These are phyloP conservation scores for Chlorella sp. DNA, from an alignment of 139 green algal species.

Conservation along the genomic window DNA sequence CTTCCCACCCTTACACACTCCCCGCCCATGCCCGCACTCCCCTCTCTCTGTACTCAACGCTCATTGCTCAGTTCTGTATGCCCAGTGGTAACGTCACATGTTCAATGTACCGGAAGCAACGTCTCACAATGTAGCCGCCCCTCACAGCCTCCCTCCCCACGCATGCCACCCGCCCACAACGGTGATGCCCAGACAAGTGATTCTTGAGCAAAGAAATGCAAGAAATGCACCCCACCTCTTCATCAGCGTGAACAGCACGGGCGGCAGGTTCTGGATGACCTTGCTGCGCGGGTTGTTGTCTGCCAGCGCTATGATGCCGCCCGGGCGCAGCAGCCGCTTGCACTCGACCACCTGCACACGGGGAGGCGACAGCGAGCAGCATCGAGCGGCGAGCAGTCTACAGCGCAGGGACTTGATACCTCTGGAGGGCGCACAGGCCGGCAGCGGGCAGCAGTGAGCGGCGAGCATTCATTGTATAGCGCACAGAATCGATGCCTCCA, in stretches of 20 bases:
- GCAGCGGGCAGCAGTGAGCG: no score
- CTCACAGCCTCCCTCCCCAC: not conserved
- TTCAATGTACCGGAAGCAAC: not conserved
- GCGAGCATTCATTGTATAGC: no score
- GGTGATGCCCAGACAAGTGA: no score
- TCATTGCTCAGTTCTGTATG: no score
- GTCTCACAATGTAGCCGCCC: not conserved
- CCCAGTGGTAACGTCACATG: not conserved
- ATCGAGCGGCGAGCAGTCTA: not conserved
- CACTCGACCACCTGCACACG: slow-evolving; percentile 60
- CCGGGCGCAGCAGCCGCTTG: slow-evolving; percentile 73
- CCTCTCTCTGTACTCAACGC: no score
- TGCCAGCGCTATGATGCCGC: slow-evolving; percentile 74
- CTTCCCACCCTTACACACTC: no score
- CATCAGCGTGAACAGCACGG: slow-evolving; percentile 86
- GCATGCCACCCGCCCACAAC: no score
- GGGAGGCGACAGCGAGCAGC: not conserved
- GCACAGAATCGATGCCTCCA: no score
- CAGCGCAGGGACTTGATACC: no score
- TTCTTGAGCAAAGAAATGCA: no score
- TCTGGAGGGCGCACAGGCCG: no score
- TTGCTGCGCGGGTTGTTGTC: slow-evolving; percentile 86
- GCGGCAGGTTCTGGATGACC: slow-evolving; percentile 87
- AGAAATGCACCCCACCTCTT: slow-evolving; percentile 27
- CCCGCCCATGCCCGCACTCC: no score